A percentile compares a stretch with the other conserved stretches of the same genome.
Conservation (phyloP, 768 basidiomycete species). For the Termitomyces titanicus region DNA sequence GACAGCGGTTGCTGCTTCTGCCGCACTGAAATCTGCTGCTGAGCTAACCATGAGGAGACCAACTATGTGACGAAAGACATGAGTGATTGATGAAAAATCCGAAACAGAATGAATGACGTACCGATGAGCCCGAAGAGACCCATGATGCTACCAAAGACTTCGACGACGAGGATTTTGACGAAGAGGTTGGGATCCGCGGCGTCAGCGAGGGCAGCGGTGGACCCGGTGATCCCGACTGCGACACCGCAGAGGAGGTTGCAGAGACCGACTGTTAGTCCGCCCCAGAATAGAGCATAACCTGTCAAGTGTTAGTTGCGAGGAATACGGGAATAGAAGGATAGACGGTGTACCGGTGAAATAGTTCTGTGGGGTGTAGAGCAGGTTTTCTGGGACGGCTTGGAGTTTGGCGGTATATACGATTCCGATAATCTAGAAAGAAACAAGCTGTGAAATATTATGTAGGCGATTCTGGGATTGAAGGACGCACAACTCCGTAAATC, state of each 20-base stretch:
- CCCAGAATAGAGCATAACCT: slow-evolving; percentile 97
- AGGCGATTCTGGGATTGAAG: background rate
- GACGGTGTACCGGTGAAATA: slow-evolving; percentile 77
- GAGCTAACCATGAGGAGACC: slow-evolving; percentile 75
- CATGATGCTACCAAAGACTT: slow-evolving; percentile 89
- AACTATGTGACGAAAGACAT: slow-evolving; percentile 39
- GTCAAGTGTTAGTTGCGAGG: background rate
- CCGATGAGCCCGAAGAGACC: slow-evolving; percentile 93
- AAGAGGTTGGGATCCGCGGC: slow-evolving; percentile 94
- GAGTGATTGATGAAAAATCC: background rate
- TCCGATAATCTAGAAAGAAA: slow-evolving; percentile 70
- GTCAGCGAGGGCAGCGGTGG: slow-evolving; percentile 92
- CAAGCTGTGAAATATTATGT: background rate
- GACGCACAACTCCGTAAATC: slow-evolving; percentile 90
- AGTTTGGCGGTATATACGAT: slow-evolving; percentile 94
- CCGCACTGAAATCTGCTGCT: slow-evolving; percentile 52
- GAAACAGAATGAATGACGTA: slow-evolving; percentile 33
- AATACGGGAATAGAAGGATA: no score
- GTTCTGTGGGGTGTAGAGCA: slow-evolving; percentile 80
- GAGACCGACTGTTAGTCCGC: slow-evolving; percentile 87
- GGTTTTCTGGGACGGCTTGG: slow-evolving; percentile 50
- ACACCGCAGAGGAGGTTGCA: slow-evolving; percentile 96
- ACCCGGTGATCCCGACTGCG: slow-evolving; percentile 92
- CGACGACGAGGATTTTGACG: slow-evolving; percentile 95
- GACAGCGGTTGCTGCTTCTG: slow-evolving; percentile 27